Evolutionary conservation across 148 eudicot genomes (phyloP).

Genomic region (Tetragonia tetragonoides): DNA sequence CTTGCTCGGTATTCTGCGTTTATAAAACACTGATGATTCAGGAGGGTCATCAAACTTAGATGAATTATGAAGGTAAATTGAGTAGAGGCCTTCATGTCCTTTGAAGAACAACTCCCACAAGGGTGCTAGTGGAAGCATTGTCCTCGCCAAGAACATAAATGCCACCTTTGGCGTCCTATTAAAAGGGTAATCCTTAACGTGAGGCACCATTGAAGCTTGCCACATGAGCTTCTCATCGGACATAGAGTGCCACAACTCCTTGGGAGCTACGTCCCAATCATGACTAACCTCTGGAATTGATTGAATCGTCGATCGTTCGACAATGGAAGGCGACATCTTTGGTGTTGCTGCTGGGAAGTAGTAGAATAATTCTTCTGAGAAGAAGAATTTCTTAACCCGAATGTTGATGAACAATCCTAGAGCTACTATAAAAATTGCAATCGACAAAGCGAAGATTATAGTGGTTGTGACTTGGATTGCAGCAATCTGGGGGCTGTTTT

Average conservation of each 20-base stretch:
- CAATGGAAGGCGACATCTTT: not conserved
- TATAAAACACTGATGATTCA: constrained; percentile 45
- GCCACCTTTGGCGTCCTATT: constrained; percentile 56
- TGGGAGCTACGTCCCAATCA: constrained; percentile 29
- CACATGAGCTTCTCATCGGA: constrained; percentile 53
- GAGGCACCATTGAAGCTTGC: constrained; percentile 65
- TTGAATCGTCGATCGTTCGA: not conserved
- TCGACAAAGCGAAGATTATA: constrained; percentile 43
- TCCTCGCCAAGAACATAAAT: constrained; percentile 69
- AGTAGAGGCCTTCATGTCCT: constrained; percentile 52
- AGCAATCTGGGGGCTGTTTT: constrained; percentile 40
- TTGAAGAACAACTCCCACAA: constrained; percentile 78
- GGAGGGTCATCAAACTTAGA: constrained; percentile 29
- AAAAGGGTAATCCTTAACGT: constrained; percentile 37
- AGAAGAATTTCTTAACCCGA: constrained; percentile 35
- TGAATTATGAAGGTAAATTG: constrained; percentile 65
- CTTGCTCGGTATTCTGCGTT: constrained; percentile 71
- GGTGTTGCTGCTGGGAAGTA: constrained; percentile 26
- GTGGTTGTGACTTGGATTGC: constrained; percentile 55
- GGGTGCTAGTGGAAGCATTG: constrained; percentile 46
- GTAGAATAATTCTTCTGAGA: constrained; percentile 43
- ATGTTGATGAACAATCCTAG: constrained; percentile 50
- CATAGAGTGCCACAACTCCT: constrained; percentile 54
- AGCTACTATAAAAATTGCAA: constrained; percentile 46
- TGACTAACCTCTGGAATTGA: not conserved